phyloP scores from a whole-genome alignment of 192 early-diverging fungal species.

The Gaertneriomyces sp. region DNA sequence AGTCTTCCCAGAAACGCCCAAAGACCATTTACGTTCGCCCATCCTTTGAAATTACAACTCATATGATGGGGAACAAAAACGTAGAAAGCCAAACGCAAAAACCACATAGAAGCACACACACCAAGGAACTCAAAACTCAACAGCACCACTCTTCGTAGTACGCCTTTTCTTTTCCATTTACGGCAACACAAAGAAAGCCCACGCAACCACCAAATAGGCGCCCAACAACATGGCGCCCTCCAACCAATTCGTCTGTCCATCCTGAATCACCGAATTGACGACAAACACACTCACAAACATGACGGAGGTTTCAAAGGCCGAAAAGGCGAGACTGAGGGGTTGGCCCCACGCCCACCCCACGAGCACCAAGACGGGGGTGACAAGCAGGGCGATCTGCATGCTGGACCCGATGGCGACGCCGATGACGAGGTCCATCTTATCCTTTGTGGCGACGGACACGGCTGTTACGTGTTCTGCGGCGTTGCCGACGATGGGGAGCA shows the following conservation, averaged over 20 bases:
- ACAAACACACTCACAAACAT: conserved; percentile 65
- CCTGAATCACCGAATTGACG: conserved; percentile 51
- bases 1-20: too few species aligned
- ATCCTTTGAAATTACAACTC: too few species aligned
- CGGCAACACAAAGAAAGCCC: conserved; percentile 70
- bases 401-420: conserved; percentile 84
- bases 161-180: too few species aligned
- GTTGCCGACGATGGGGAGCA: conserved; percentile 90
- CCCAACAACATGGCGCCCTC: conserved; percentile 81
- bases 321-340: conserved; percentile 81
- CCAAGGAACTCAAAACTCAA: too few species aligned
- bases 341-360: conserved; percentile 80
- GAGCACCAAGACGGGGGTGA: conserved; percentile 56
- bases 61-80: too few species aligned
- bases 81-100: too few species aligned
- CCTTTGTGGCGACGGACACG: conserved; percentile 70
- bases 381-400: conserved; percentile 85
- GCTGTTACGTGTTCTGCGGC: conserved; percentile 87
- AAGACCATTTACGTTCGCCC: too few species aligned
- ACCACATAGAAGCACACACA: too few species aligned
- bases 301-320: conserved; percentile 34
- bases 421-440: conserved; percentile 91
- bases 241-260: conserved; percentile 90
- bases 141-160: too few species aligned
- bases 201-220: conserved; percentile 78